A percentile compares a stretch with the other conserved stretches of the same genome.
Evolutionary conservation across 192 early-diverging fungal genomes (phyloP).

Genomic region (Backusella liffmaniae): DNA sequence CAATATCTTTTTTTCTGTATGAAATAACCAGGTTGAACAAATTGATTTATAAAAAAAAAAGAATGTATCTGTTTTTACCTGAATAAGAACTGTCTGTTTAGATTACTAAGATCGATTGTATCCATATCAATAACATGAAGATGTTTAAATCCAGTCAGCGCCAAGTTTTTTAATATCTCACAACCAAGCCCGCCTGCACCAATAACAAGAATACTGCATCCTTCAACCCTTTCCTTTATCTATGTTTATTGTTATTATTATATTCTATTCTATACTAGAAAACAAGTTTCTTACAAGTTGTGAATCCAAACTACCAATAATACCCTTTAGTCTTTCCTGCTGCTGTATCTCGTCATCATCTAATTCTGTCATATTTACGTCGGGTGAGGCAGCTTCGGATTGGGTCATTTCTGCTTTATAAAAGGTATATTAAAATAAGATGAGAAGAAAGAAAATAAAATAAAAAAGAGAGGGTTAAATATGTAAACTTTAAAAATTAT

Average conservation of each 20-base stretch:
- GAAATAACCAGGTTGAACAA: not conserved
- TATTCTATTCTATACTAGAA: too few species aligned
- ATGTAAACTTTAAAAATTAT: not conserved
- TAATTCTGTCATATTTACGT: not conserved
- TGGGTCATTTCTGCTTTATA: not conserved
- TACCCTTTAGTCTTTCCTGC: not conserved
- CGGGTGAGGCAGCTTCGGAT: not conserved
- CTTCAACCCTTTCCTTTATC: constrained; percentile 34
- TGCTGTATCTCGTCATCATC: not conserved
- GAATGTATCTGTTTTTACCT: constrained; percentile 32
- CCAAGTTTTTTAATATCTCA: constrained; percentile 82
- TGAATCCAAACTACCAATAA: constrained; percentile 1
- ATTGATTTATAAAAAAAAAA: not conserved
- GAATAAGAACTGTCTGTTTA: constrained; percentile 85
- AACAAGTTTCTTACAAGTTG: not conserved
- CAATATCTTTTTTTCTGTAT: constrained; percentile 64
- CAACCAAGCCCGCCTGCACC: constrained; percentile 85
- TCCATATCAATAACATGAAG: constrained; percentile 91
- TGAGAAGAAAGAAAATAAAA: not conserved
- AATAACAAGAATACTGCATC: constrained; percentile 74
- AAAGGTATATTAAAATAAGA: not conserved
- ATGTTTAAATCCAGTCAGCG: constrained; percentile 74
- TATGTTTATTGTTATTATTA: not conserved
- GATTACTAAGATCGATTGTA: constrained; percentile 81
- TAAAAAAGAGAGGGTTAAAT: not conserved